phyloP scores from a whole-genome alignment of 148 eudicot species.

The Fagopyrum tataricum region DNA sequence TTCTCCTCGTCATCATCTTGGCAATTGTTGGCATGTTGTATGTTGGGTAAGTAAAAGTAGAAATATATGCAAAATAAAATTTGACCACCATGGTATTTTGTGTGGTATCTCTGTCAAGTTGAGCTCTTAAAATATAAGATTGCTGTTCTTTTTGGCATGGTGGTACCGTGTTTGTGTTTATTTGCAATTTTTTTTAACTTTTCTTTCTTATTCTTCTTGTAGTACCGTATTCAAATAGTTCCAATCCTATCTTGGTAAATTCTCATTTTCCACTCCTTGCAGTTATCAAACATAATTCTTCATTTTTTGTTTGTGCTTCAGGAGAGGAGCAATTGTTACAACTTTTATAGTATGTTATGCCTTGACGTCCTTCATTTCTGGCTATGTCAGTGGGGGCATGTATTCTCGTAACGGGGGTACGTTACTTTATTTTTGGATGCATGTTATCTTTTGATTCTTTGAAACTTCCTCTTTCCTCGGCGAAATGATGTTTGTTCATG shows the following conservation, averaged over 20 bases:
- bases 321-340: slow-evolving; percentile 88
- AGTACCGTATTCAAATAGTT: background rate
- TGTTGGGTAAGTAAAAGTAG: slow-evolving; percentile 45
- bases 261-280: background rate
- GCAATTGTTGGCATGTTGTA: slow-evolving; percentile 83
- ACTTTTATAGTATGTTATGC: slow-evolving; percentile 80
- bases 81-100: background rate
- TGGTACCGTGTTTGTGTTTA: background rate
- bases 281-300: background rate
- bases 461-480: background rate
- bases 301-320: slow-evolving; percentile 19
- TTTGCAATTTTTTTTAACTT: background rate
- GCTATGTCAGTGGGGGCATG: slow-evolving; percentile 93
- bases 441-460: background rate
- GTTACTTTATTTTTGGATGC: slow-evolving; percentile 8
- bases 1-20: slow-evolving; percentile 73
- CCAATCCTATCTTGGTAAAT: background rate
- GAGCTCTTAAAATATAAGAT: background rate
- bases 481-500: background rate
- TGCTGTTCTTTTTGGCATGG: background rate
- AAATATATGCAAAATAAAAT: background rate
- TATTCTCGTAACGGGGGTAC: slow-evolving; percentile 74
- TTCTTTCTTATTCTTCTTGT: background rate
- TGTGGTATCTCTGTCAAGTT: background rate
- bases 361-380: slow-evolving; percentile 77